Evolutionary conservation across 441 rosid genomes (phyloP), one percentile per base, ranked within the genome.

Genomic region (Viola pubescens): DNA sequence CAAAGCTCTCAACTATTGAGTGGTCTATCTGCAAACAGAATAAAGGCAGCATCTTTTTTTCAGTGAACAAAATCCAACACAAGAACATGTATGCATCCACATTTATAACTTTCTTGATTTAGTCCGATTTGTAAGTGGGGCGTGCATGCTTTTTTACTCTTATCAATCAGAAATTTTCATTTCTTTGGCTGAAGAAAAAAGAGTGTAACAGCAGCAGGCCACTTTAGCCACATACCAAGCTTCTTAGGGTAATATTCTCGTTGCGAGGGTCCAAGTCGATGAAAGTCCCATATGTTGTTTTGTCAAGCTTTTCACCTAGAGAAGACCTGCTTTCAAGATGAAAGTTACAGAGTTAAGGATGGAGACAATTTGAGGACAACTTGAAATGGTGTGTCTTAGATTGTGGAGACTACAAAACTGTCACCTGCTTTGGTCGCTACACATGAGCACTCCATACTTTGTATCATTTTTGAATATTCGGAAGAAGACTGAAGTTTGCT

Each of bases 351-450:
- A 19, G 26, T 19, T 19, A 19, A 19, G 26, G 26, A 19, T 19
- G 26, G 26, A 19, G 26, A 19, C 26, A 19, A 19, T 19, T 19
- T 19, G 26, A 19, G 26, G 26, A 19, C 26, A 19, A 19, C 26
- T 19, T 19, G 26, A 19, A 19, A 19, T 19, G 26, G 26, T 19
- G 26, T 1, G 26, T 19, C 26, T 19, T 19, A 19, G 26, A 19
- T 10, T 47, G 8, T 7, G 11, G 14, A 19, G 13, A 3, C 2
- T 43, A 57, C 43, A 41, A 42, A 34, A 43, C 39, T 38, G 7
- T n/a, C 50, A 84, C 94, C 76, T 87, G 79, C 76, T 87, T 58
- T 80, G 87, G 59, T 77, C 83, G 63, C 84, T 80, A 68, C 90
- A 73, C 89, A 86, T 83, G n/a, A 84, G 74, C 43, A 82, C 79